Base-by-base conservation (phyloP, 257 asterid genomes). In the Solanum lignicaule region DNA sequence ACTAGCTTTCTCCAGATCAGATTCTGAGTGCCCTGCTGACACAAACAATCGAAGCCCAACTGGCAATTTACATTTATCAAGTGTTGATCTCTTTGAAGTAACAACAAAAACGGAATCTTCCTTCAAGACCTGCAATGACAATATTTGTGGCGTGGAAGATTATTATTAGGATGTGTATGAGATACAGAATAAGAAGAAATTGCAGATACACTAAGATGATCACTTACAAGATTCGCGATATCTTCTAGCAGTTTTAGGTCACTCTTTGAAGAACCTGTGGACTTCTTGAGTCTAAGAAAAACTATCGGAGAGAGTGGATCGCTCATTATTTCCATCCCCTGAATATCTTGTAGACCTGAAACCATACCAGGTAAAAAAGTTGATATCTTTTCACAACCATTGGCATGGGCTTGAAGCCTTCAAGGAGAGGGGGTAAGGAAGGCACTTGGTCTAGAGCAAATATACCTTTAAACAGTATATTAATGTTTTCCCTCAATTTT, bases 41-140 rank as follows among this genome's bases (percentile, higher is more conserved):
- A 93, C 93, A 43, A 88, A 93, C 87, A 94, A 85, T 87, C 96
- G 93, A 52, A 96, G 92, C 78, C 98, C 99, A n/a, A 88, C 93
- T 4, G 98, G 98, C 86, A 95, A 89, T 60, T 91, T 92, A 94
- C 99, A 96, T 90, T 94, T 96, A 92, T 96, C 99, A 15, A 95
- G 89, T 9, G 92, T 91, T 14, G 99, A 94, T 91, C 98, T 89
- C 90, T 90, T 96, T 33, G 98, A 92, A 76, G 95, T 92, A 23
- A 92, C 94, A 60, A 96, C 92, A 81, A 95, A 93, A 85, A 96
- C 87, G 7, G 93, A 87, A 88, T 95, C 94, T 86, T 93, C 95
- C 85, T 95, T 94, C 93, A 96, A 46, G 32, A 93, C 93, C 99
- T 96, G 95, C 90, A 91, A 69, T 66, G 21, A 75, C 79, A 85